These are phyloP conservation scores for Claviceps monticola DNA, from an alignment of 2,329 filamentous ascomycete species.

Conservation along the genomic window DNA sequence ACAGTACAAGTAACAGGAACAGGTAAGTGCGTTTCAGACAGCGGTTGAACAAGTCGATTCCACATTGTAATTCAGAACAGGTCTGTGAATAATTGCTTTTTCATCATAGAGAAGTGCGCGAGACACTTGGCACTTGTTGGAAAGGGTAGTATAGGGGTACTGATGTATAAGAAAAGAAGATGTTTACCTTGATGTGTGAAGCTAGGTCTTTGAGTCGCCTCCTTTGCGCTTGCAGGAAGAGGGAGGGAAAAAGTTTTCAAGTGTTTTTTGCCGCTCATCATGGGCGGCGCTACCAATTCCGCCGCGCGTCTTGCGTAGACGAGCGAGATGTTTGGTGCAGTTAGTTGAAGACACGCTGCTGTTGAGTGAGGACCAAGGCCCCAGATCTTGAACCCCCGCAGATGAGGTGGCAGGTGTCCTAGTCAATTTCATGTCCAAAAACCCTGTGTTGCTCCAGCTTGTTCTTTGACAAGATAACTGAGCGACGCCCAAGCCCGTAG, in stretches of 20 bases:
- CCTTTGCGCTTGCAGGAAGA: slow-evolving; percentile 5
- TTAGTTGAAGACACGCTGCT: slow-evolving; percentile 37
- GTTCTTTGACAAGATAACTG: background rate
- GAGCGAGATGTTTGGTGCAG: slow-evolving; percentile 53
- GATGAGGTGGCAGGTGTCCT: background rate
- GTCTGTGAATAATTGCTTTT: slow-evolving; percentile 60
- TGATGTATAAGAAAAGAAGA: background rate
- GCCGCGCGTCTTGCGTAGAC: slow-evolving; percentile 65
- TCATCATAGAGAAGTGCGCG: slow-evolving; percentile 43
- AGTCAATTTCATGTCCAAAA: slow-evolving; percentile 21
- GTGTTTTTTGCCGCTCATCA: slow-evolving; percentile 60
- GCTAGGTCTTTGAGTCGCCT: background rate
- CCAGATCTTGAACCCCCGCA: slow-evolving; percentile 1
- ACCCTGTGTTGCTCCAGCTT: slow-evolving; percentile 41
- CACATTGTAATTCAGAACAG: slow-evolving; percentile 65
- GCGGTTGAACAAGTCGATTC: slow-evolving; percentile 67
- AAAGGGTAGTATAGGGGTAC: slow-evolving; percentile 6
- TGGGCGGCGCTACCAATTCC: slow-evolving; percentile 68
- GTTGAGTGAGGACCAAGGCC: slow-evolving; percentile 8
- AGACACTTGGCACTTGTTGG: background rate
- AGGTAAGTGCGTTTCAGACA: slow-evolving; percentile 44
- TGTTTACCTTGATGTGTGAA: slow-evolving; percentile 24
- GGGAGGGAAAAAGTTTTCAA: slow-evolving; percentile 62
- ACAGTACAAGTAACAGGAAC: too few relatives aligned
- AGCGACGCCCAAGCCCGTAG: background rate